phyloP scores from a whole-genome alignment of 2,329 filamentous ascomycete genomes.

The Colletotrichum spinosum region DNA sequence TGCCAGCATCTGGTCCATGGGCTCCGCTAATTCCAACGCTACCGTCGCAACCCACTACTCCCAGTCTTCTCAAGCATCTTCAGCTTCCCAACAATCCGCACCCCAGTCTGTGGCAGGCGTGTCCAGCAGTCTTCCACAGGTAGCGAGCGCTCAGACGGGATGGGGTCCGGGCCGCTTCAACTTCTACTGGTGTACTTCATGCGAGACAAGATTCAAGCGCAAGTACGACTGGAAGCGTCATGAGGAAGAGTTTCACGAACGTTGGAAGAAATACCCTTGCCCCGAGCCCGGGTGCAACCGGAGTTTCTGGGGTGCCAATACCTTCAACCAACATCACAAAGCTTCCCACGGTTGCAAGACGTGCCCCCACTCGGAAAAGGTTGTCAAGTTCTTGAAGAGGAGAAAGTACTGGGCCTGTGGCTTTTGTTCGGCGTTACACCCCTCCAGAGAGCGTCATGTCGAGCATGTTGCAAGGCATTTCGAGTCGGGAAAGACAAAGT shows the following conservation, averaged over 20 bases:
- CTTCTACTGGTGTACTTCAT: slow-evolving; percentile 68
- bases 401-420: slow-evolving; percentile 77
- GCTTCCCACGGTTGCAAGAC: slow-evolving; percentile 73
- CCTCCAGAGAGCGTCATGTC: slow-evolving; percentile 74
- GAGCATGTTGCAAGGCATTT: slow-evolving; percentile 77
- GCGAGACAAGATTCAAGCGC: slow-evolving; percentile 74
- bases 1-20: slow-evolving; percentile 46
- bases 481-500: slow-evolving; percentile 70
- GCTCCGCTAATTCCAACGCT: slow-evolving; percentile 38
- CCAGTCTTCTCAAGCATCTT: slow-evolving; percentile 52
- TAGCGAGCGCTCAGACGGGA: slow-evolving; percentile 38
- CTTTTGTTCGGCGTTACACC: slow-evolving; percentile 73
- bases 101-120: slow-evolving; percentile 38
- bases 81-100: slow-evolving; percentile 47
- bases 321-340: slow-evolving; percentile 76
- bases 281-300: slow-evolving; percentile 73
- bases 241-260: slow-evolving; percentile 77
- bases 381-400: slow-evolving; percentile 72
- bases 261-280: slow-evolving; percentile 75
- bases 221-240: slow-evolving; percentile 79
- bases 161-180: slow-evolving; percentile 47
- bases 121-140: slow-evolving; percentile 31
- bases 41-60: slow-evolving; percentile 49
- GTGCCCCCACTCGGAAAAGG: slow-evolving; percentile 73
- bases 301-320: slow-evolving; percentile 75